Base-by-base conservation (phyloP, 345 rosid species). In the Citrus sinensis region DNA sequence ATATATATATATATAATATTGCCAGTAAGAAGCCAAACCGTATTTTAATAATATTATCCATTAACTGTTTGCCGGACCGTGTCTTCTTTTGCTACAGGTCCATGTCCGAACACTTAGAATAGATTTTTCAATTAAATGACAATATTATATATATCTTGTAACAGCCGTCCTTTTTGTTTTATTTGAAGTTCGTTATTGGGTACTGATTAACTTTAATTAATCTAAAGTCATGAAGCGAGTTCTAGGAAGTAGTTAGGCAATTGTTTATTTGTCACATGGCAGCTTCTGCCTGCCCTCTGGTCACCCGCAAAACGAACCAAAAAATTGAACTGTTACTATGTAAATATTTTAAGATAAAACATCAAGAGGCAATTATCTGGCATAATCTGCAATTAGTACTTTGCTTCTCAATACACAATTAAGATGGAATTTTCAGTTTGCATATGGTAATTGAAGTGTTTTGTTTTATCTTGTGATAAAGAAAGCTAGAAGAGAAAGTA, bases 401-500 rank as follows among this genome's bases (percentile, higher is more conserved):
- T 67, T 35, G 8, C 46, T 59, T 60, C 1, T 58, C 74, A 14
- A 69, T 14, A 2, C 14, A 17, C 24, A 17, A 54, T 14, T 58
- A 56, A 35, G 13, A 17, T 1, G 13, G 17, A 22, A 37, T 24
- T 39, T 70, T 40, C 60, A 40, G 35, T 62, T 69, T 63, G 29
- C 49, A 75, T 61, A 22, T 46, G 59, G 29, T 49, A 46, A 72
- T 22, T 76, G 24, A 39, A 74, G 56, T 66, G 32, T 67, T 51
- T 70, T 70, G 6, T 63, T 13, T 73, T n/a, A 22, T 65, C 32
- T 14, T 77, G 55, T 27, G 49, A 20, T 20, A 67, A 71, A 89
- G 95, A 65, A 95, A 87, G 81, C 92, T 95, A 77, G 92, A 95
- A 67, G 97, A 93, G 25, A 95, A 93, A 83, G 89, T 92, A 63